These are phyloP conservation scores for Neurospora cerealis DNA, from an alignment of 495 filamentous ascomycete genomes.

Conservation along the genomic window DNA sequence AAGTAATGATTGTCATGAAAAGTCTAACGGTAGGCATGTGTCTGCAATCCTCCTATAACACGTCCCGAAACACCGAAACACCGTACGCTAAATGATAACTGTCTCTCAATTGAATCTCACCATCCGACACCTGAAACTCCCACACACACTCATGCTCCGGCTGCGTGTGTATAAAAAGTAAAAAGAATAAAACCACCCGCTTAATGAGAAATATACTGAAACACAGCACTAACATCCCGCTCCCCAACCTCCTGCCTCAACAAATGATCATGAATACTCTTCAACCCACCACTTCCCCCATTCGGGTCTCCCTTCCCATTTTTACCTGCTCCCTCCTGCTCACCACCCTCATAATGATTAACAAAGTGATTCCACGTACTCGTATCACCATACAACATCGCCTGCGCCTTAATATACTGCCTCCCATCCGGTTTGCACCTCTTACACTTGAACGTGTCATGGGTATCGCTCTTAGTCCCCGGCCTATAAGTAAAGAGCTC, in stretches of 20 bases:
- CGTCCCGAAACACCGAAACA: not conserved
- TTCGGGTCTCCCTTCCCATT: not conserved
- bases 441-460: conserved; percentile 99
- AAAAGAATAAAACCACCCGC: not conserved
- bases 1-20: not conserved
- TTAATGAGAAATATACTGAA: conserved; percentile 94
- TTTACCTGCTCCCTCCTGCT: not conserved
- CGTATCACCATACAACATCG: conserved; percentile 95
- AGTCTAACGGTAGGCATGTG: not conserved
- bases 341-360: conserved; percentile 38
- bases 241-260: conserved; percentile 77
- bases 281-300: conserved; percentile 35
- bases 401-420: conserved; percentile 79
- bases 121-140: not conserved
- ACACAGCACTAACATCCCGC: conserved; percentile 80
- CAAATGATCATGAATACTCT: conserved; percentile 81
- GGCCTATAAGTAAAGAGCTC: conserved; percentile 90
- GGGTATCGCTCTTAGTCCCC: conserved; percentile 81
- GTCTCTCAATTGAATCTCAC: not conserved
- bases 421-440: conserved; percentile 78
- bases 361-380: conserved; percentile 98
- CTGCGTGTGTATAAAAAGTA: not conserved
- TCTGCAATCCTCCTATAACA: not conserved
- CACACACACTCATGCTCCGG: not conserved
- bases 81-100: not conserved